These are phyloP conservation scores for Lagerstroemia speciosa DNA, from an alignment of 345 rosid genomes.

Conservation along the genomic window DNA sequence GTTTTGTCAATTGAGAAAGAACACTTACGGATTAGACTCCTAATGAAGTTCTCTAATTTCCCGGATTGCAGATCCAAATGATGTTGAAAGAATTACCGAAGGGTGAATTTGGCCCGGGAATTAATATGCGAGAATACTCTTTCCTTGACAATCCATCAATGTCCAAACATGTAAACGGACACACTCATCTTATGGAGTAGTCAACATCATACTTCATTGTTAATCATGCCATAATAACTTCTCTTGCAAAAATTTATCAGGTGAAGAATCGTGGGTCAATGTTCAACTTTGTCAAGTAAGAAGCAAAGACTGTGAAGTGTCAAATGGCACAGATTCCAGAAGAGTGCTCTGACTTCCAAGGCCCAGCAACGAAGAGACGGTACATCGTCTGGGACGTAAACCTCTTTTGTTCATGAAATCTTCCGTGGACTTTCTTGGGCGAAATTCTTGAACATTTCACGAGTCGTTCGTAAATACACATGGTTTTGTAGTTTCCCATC, in stretches of 20 bases:
- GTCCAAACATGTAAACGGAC: conserved; percentile 61
- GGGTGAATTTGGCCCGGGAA: conserved; percentile 88
- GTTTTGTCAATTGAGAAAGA: neutral
- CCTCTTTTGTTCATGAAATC: neutral
- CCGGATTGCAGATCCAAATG: conserved; percentile 52
- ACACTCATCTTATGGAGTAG: neutral
- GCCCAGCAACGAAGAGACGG: conserved; percentile 79
- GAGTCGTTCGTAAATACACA: neutral
- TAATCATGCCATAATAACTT: neutral
- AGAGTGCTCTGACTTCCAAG: conserved; percentile 66
- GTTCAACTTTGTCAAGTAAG: conserved; percentile 85
- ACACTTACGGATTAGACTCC: neutral
- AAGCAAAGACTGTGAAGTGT: conserved; percentile 41
- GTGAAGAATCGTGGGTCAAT: conserved; percentile 88
- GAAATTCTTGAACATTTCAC: neutral
- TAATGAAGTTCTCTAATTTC: neutral
- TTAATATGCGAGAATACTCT: conserved; percentile 74
- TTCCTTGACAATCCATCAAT: conserved; percentile 65
- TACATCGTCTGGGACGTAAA: conserved; percentile 17
- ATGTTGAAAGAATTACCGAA: conserved; percentile 57
- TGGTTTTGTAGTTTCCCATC: neutral
- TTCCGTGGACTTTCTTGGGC: neutral
- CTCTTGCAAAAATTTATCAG: conserved; percentile 26
- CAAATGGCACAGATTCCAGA: conserved; percentile 36
- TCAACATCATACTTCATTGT: neutral